These are phyloP conservation scores for Clitopilus hobsonii DNA, from an alignment of 768 basidiomycete genomes.

Conservation along the genomic window DNA sequence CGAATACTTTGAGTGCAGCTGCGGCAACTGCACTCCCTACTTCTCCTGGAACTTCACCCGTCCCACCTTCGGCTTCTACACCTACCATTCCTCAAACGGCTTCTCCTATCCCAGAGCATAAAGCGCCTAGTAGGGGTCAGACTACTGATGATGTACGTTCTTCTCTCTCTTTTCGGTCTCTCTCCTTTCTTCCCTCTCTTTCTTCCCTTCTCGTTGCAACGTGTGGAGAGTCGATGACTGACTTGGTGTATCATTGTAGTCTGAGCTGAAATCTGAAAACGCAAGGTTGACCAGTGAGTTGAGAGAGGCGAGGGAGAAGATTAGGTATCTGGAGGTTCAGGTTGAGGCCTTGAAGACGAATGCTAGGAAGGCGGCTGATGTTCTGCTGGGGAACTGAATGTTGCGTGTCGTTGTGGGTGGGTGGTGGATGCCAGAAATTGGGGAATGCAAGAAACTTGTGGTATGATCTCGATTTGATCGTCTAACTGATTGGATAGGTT, in stretches of 20 bases:
- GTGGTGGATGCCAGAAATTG: no score
- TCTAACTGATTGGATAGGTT: no score
- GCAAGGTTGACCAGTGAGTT: constrained; percentile 58
- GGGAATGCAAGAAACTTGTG: no score
- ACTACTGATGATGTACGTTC: constrained; percentile 21
- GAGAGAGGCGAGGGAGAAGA: constrained; percentile 76
- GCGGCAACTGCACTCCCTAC: constrained; percentile 11
- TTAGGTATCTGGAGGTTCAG: constrained; percentile 79
- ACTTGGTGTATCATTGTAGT: constrained; percentile 4
- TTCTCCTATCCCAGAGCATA: constrained; percentile 13
- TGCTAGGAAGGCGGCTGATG: constrained; percentile 69
- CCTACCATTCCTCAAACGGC: constrained; percentile 4
- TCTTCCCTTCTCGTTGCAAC: neutral
- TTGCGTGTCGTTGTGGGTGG: neutral
- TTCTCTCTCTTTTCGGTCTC: neutral
- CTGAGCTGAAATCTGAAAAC: constrained; percentile 50
- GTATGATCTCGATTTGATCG: no score
- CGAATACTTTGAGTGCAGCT: constrained; percentile 4
- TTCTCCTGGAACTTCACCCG: constrained; percentile 13
- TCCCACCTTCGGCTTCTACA: constrained; percentile 1
- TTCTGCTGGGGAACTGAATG: constrained; percentile 36
- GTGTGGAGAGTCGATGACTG: neutral
- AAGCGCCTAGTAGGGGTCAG: constrained; percentile 16
- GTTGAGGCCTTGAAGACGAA: constrained; percentile 73
- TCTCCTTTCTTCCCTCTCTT: constrained; percentile 1